Base-by-base conservation (phyloP, 1,284 basidiomycete species). In the Ceratobasidium sp. region DNA sequence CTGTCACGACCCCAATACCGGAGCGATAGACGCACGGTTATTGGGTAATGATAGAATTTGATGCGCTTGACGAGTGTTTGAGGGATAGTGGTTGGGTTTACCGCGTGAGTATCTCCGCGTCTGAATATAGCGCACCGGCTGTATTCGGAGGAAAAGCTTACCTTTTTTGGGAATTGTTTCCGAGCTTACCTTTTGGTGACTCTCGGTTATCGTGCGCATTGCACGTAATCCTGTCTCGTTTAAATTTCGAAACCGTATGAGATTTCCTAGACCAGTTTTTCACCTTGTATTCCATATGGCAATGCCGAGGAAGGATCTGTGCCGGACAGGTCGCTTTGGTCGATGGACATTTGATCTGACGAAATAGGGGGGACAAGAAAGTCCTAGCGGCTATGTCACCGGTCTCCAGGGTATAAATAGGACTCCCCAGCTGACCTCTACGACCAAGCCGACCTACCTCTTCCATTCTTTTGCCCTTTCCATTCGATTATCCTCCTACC, bases 331-430 rank as follows among this genome's bases (percentile, higher is more conserved):
- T 46, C 42, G 38, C 15, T 44, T 64, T 10, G 33, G 33, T 33
- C 33, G 33, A 33, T 33, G 33, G 33, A 33, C 33, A 33, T 33
- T 33, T 33, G 33, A 33, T 33, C 33, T 33, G 33, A 9, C 59
- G 59, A 33, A 3, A 38, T 28, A 61, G 28, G 3, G 20, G 28
- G 20, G 4, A 38, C 26, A 33, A 15, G 59, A 40, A n/a, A 17
- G 12, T 7, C 61, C n/a, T 44, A 42, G n/a, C 7, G 38, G 4
- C 15, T 13, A 6, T 9, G 15, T n/a, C 23, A 44, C 23, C 61
- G 12, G 61, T 40, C 9, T 44, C 40, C 23, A 17, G 26, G 40
- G 42, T 64, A 64, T 64, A 64, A 64, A 64, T 64, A n/a, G n/a
- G 38, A n/a, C 17, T 42, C 42, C 38, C 7, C 44, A n/a, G 2